phyloP scores from a whole-genome alignment of 495 filamentous ascomycete species.

The Xylaria longipes region DNA sequence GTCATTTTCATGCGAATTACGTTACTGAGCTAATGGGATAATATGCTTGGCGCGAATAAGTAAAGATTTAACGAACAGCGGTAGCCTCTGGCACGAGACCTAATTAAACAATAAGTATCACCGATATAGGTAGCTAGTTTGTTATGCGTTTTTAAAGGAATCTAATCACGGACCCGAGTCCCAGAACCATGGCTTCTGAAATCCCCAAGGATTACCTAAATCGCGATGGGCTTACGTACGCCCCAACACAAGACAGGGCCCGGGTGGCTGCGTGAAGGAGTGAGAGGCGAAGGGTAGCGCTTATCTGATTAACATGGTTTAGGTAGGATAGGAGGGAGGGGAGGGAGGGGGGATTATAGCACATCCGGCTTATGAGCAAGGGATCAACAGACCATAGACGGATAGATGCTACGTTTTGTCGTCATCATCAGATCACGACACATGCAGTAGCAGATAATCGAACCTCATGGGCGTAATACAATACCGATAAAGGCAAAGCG shows the following conservation, averaged over 20 bases:
- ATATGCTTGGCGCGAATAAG: not conserved
- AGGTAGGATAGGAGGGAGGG: not conserved
- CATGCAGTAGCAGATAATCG: not conserved
- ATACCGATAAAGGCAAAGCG: not conserved
- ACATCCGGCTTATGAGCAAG: not conserved
- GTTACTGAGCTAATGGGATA: not conserved
- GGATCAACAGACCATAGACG: not conserved
- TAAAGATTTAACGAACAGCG: not conserved
- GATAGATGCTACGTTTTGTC: constrained; percentile 11
- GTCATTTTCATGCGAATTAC: constrained; percentile 7
- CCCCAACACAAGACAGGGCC: not conserved
- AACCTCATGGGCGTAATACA: not conserved
- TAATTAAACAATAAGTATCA: not conserved
- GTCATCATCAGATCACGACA: constrained; percentile 14
- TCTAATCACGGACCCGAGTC: constrained; percentile 3
- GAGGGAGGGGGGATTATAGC: not conserved
- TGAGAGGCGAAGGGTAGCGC: not conserved
- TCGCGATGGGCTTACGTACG: constrained; percentile 1
- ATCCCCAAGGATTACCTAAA: not conserved
- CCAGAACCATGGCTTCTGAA: constrained; percentile 12
- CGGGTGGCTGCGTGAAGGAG: constrained; percentile 9
- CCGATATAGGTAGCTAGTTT: not conserved
- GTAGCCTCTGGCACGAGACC: not conserved
- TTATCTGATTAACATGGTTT: constrained; percentile 8
- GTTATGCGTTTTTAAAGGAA: not conserved